Base-by-base conservation (phyloP, 345 rosid species). In the Excoecaria agallocha region DNA sequence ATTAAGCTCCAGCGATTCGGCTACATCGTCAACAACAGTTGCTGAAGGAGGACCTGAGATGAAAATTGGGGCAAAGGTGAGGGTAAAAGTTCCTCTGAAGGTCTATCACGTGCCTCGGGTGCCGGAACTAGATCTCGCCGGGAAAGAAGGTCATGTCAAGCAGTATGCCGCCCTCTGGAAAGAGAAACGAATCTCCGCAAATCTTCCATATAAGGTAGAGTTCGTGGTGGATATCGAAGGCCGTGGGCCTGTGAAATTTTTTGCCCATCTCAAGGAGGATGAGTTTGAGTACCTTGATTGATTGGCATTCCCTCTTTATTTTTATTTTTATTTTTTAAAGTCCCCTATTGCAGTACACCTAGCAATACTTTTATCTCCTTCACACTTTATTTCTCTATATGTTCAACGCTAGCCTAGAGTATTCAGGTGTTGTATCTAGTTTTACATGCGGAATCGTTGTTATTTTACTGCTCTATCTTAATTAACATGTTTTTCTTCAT, bases 41-140 rank as follows among this genome's bases (percentile, higher is more conserved):
- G 20, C 39, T 6, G 70, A 81, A 52, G 83, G n/a, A 54, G 80
- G 72, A 37, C 81, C 74, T 60, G 73, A 66, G 68, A 78, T 75
- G 75, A 87, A 77, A 78, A 74, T 87, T 0, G 99, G 99, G 64
- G 87, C 87, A 6, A 89, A 77, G 80, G 84, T 95, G 58, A 85
- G 86, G 84, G 98, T 95, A 65, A 95, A 81, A 73, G 93, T 41
- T 57, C 96, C 97, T 20, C 64, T 95, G 75, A 95, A 89, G 79
- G 94, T 93, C 2, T 95, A 95, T 82, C 99, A 95, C 52, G 97
- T 91, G 69, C 87, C n/a, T n/a, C n/a, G n/a, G n/a, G n/a, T n/a
- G n/a, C n/a, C n/a, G n/a, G n/a, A n/a, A n/a, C n/a, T n/a, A n/a
- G n/a, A n/a, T n/a, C n/a, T n/a, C n/a, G n/a, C n/a, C n/a, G n/a